Percentiles rank a stretch among this genome's conserved stretches.
phyloP scores from a whole-genome alignment of 2,329 filamentous ascomycete species.

The Xylaria sp. region DNA sequence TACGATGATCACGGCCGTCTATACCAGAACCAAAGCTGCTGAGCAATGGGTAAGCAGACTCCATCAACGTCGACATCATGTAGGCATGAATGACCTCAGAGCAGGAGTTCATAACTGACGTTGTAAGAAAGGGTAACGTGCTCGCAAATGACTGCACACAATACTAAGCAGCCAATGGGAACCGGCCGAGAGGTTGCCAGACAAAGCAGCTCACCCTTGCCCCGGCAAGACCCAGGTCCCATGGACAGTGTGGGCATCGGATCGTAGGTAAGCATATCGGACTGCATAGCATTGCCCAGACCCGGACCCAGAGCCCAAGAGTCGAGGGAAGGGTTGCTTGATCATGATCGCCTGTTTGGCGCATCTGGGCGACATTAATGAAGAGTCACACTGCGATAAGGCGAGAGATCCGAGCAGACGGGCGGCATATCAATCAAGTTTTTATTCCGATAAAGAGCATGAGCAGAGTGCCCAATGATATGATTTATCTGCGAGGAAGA shows the following conservation, averaged over 20 bases:
- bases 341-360: neutral
- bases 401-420: neutral
- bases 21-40: neutral
- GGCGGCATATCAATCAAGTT: neutral
- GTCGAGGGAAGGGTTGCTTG: neutral
- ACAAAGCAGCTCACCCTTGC: neutral
- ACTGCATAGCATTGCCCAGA: neutral
- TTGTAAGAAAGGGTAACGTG: neutral
- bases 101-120: neutral
- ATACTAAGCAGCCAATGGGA: neutral
- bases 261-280: neutral
- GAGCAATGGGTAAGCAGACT: neutral
- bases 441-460: neutral
- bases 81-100: neutral
- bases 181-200: neutral
- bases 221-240: neutral
- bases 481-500: neutral
- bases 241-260: neutral
- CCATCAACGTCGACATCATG: too few relatives aligned
- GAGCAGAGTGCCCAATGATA: neutral
- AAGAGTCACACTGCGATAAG: too few relatives aligned
- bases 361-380: too few relatives aligned
- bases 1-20: neutral
- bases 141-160: neutral
- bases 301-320: neutral